Conservation (phyloP, 768 basidiomycete species). For the Agrocybe chaxingu region DNA sequence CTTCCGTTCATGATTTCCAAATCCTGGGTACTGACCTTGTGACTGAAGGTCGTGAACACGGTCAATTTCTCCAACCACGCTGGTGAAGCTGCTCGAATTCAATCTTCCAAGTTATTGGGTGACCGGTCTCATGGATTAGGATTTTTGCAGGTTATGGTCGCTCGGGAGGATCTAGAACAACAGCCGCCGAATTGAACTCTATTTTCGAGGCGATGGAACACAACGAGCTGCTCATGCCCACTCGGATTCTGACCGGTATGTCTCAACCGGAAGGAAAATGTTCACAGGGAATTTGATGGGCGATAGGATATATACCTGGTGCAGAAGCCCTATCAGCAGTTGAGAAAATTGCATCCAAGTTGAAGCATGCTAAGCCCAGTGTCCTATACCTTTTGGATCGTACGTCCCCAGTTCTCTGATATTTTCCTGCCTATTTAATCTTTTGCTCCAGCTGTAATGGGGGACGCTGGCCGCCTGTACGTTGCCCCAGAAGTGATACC, state of each 20-base stretch:
- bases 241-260: conserved; percentile 77
- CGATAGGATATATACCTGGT: conserved; percentile 80
- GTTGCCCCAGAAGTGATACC: conserved; percentile 86
- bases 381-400: conserved; percentile 91
- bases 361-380: conserved; percentile 54
- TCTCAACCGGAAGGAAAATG: not conserved
- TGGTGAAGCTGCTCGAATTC: conserved; percentile 40
- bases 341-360: conserved; percentile 53
- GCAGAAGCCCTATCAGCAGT: conserved; percentile 75
- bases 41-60: conserved; percentile 73
- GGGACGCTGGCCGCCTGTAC: conserved; percentile 87
- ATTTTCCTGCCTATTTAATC: not conserved
- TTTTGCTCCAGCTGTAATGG: conserved; percentile 77
- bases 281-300: not conserved
- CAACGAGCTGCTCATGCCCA: conserved; percentile 72
- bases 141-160: conserved; percentile 69
- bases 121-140: not conserved
- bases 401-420: conserved; percentile 35
- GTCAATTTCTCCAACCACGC: conserved; percentile 96
- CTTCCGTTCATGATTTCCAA: not conserved
- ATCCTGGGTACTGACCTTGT: conserved; percentile 12
- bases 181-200: conserved; percentile 67
- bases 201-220: conserved; percentile 73
- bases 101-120: not conserved
- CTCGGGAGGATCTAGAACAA: conserved; percentile 76